Evolutionary conservation across 345 rosid species (phyloP).

Genomic region (Bretschneidera sinensis): DNA sequence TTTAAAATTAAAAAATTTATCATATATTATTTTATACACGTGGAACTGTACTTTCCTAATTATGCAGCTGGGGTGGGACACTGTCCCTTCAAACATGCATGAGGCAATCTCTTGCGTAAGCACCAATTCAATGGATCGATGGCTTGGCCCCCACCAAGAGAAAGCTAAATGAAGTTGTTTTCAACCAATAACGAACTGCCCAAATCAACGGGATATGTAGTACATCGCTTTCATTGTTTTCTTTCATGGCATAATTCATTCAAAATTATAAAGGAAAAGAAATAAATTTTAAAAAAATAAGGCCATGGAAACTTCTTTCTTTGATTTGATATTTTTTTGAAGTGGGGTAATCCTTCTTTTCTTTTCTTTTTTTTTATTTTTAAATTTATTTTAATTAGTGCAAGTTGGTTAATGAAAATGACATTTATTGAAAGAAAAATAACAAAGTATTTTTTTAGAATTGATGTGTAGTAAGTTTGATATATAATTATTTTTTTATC

Average conservation of each 20-base stretch:
- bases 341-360: not conserved
- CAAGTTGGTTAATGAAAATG: constrained; percentile 7
- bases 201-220: constrained; percentile 12
- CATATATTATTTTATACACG: too few species aligned
- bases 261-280: too few species aligned
- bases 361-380: too few species aligned
- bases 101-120: constrained; percentile 11
- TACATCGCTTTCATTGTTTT: not conserved
- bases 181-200: constrained; percentile 24
- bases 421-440: not conserved
- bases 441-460: too few species aligned
- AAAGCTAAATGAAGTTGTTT: constrained; percentile 2
- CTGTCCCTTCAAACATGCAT: too few species aligned
- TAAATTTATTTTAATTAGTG: too few species aligned
- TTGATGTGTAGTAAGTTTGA: not conserved
- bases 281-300: too few species aligned
- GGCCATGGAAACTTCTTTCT: constrained; percentile 11
- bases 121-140: not conserved
- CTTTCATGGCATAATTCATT: not conserved
- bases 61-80: too few species aligned
- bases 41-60: too few species aligned
- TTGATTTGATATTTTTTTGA: constrained; percentile 20
- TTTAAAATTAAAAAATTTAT: too few species aligned
- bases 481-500: too few species aligned
- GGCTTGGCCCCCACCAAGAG: not conserved